A percentile compares a stretch with the other conserved stretches of the same genome.
phyloP scores from a whole-genome alignment of 805 yeast genomes.

The Candida yuanshanica region DNA sequence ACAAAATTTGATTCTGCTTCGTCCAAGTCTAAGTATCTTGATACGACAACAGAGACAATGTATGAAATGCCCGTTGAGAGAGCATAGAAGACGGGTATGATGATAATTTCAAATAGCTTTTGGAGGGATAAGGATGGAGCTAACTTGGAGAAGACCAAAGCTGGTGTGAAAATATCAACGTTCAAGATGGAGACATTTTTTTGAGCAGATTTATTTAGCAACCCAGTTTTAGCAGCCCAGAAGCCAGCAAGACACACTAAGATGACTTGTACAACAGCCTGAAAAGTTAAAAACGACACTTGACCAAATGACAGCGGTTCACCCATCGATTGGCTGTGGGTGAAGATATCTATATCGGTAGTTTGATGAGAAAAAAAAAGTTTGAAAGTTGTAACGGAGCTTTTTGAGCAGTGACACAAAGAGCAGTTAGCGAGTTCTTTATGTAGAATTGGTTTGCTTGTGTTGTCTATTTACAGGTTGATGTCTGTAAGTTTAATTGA shows the following conservation, averaged over 20 bases:
- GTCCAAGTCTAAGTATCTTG: slow-evolving; percentile 52
- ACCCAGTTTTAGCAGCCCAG: slow-evolving; percentile 69
- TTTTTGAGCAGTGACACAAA: too few species aligned
- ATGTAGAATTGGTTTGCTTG: too few species aligned
- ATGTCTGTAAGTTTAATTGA: too few species aligned
- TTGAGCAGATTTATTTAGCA: slow-evolving; percentile 68
- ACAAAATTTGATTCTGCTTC: slow-evolving; percentile 82
- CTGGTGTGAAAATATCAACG: slow-evolving; percentile 92
- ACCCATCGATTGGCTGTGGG: neutral
- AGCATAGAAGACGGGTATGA: slow-evolving; percentile 83
- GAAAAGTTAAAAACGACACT: slow-evolving; percentile 64
- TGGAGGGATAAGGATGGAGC: slow-evolving; percentile 62
- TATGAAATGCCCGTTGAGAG: slow-evolving; percentile 75
- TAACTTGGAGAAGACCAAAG: slow-evolving; percentile 82
- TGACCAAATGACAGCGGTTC: slow-evolving; percentile 15
- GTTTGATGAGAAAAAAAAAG: too few species aligned
- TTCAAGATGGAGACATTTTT: slow-evolving; percentile 71
- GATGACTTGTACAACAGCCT: slow-evolving; percentile 89
- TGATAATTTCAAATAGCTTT: slow-evolving; percentile 71
- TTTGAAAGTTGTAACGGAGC: too few species aligned
- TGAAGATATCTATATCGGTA: too few species aligned
- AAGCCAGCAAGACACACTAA: slow-evolving; percentile 83
- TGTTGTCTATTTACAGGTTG: too few species aligned
- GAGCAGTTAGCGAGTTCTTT: too few species aligned
- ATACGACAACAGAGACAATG: slow-evolving; percentile 50